Percentiles rank a stretch among this genome's conserved stretches.
Evolutionary conservation across 2,329 filamentous ascomycete genomes (phyloP).

Genomic region (Byssoonygena ceratinophila): DNA sequence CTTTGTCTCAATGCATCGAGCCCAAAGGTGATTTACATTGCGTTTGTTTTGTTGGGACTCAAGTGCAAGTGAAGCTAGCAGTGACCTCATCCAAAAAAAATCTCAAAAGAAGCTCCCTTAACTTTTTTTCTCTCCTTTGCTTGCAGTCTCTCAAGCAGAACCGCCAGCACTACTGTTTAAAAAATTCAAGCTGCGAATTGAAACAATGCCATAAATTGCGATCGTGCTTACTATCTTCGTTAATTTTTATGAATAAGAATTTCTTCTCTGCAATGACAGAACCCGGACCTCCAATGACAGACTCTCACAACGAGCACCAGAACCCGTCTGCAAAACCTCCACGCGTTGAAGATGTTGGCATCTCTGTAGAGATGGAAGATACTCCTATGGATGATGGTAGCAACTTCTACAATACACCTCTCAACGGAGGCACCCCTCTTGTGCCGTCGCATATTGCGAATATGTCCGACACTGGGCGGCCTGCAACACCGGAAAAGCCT

Average conservation of each 20-base stretch:
- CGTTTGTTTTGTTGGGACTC: background rate
- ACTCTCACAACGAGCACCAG: background rate
- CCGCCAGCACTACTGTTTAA: background rate
- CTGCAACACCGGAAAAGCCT: conserved; percentile 16
- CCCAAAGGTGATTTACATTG: background rate
- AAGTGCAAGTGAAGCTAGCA: background rate
- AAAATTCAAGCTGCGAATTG: too few relatives aligned
- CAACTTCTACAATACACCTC: conserved; percentile 36
- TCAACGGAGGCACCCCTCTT: conserved; percentile 24
- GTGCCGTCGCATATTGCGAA: background rate
- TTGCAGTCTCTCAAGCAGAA: background rate
- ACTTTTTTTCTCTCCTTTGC: background rate
- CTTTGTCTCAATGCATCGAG: background rate
- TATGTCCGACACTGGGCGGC: background rate
- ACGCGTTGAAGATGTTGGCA: background rate
- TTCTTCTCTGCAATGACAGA: background rate
- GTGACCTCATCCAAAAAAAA: conserved; percentile 4
- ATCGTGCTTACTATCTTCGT: background rate
- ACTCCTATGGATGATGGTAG: conserved; percentile 29
- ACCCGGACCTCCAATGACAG: background rate
- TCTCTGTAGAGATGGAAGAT: conserved; percentile 9
- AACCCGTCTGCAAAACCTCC: background rate
- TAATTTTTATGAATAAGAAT: background rate
- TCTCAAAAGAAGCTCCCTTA: too few relatives aligned
- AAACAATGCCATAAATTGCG: background rate